A percentile compares a stretch with the other conserved stretches of the same genome.
Evolutionary conservation across 2,329 filamentous ascomycete genomes (phyloP).

Genomic region (Penicillium rolfsii): DNA sequence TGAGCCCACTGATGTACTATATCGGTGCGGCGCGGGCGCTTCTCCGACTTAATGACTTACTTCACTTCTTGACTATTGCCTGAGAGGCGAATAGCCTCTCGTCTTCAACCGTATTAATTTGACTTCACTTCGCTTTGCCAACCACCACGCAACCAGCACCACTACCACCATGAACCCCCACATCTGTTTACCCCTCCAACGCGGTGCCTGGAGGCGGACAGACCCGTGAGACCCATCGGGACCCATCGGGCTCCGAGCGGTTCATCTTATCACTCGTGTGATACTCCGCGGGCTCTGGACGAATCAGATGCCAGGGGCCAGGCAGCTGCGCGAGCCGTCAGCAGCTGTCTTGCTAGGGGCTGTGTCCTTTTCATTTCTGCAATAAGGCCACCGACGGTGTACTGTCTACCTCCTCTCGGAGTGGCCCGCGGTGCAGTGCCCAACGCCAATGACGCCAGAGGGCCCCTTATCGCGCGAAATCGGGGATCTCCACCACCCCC

Average conservation of each 20-base stretch:
- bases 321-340: constrained; percentile 17
- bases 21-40: constrained; percentile 29
- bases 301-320: constrained; percentile 16
- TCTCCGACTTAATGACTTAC: constrained; percentile 19
- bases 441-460: constrained; percentile 2
- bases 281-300: constrained; percentile 10
- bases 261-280: constrained; percentile 8
- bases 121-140: neutral
- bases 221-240: neutral
- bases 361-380: neutral
- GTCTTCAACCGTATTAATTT: constrained; percentile 1
- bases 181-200: constrained; percentile 5
- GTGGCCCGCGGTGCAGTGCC: neutral
- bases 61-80: constrained; percentile 15
- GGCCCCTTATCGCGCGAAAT: constrained; percentile 11
- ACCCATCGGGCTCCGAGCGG: constrained; percentile 4
- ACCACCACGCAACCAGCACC: neutral
- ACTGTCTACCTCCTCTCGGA: neutral
- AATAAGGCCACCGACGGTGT: neutral
- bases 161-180: neutral
- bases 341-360: constrained; percentile 10
- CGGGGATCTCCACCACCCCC: constrained; percentile 20
- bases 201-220: neutral
- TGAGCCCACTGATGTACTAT: neutral
- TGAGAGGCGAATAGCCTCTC: constrained; percentile 11